Conservation (phyloP, 306 rosid species). For the Acmispon strigosus region DNA sequence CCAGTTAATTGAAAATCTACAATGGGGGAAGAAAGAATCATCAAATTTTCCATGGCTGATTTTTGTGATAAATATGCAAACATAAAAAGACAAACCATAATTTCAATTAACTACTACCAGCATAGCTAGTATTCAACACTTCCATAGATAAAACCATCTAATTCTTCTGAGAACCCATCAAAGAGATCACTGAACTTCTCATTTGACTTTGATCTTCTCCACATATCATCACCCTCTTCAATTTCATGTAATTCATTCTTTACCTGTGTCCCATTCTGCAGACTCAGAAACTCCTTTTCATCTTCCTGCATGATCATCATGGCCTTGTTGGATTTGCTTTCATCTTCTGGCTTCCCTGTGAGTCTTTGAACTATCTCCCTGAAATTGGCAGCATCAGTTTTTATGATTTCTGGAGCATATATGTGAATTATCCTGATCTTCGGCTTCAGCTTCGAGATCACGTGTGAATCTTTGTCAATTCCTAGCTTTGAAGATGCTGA, state of each 20-base stretch:
- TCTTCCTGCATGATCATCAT: conserved; percentile 11
- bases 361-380: conserved; percentile 51
- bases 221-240: conserved; percentile 6
- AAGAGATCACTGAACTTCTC: conserved; percentile 35
- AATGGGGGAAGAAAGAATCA: neutral
- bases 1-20: neutral
- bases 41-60: neutral
- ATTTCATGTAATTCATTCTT: conserved; percentile 15
- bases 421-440: conserved; percentile 43
- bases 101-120: conserved; percentile 14
- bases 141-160: conserved; percentile 33
- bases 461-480: conserved; percentile 28
- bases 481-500: conserved; percentile 29
- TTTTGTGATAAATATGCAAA: conserved; percentile 1
- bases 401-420: conserved; percentile 43
- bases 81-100: neutral
- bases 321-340: neutral
- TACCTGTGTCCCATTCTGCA: conserved; percentile 6
- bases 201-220: conserved; percentile 30
- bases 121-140: conserved; percentile 29
- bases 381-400: conserved; percentile 49
- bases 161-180: conserved; percentile 37
- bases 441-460: conserved; percentile 36
- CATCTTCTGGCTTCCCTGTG: conserved; percentile 38
- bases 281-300: conserved; percentile 13